Evolutionary conservation across 116 monocot genomes (phyloP).

Genomic region (Cymodocea nodosa): DNA sequence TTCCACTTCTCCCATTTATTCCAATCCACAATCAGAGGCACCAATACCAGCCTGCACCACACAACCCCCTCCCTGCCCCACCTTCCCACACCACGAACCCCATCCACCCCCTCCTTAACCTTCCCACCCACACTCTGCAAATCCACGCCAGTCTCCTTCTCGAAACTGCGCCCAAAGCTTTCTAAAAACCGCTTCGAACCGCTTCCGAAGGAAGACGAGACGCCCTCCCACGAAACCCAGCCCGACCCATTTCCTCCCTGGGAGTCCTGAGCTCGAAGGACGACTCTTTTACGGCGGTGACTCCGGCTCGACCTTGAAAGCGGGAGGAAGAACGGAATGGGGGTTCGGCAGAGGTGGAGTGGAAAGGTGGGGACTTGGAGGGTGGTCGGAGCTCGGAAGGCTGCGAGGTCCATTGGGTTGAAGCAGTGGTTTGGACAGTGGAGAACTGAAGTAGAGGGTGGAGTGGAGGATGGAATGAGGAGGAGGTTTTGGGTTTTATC

Average conservation of each 20-base stretch:
- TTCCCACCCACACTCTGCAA: slow-evolving; percentile 9
- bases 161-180: slow-evolving; percentile 26
- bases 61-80: slow-evolving; percentile 20
- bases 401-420: background rate
- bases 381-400: no score
- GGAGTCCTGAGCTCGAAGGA: slow-evolving; percentile 8
- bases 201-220: slow-evolving; percentile 8
- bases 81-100: slow-evolving; percentile 5
- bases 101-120: slow-evolving; percentile 6
- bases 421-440: background rate
- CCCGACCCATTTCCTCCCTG: slow-evolving; percentile 4
- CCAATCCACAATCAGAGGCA: slow-evolving; percentile 44
- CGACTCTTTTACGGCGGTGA: background rate
- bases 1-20: slow-evolving; percentile 78
- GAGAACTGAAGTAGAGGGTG: background rate
- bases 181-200: slow-evolving; percentile 33
- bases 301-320: background rate
- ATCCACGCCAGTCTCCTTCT: slow-evolving; percentile 58
- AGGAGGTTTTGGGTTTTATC: no score
- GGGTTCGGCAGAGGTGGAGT: background rate
- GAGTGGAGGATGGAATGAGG: background rate
- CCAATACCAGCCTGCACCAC: slow-evolving; percentile 16
- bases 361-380: background rate
- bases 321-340: background rate
- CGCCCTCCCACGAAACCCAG: slow-evolving; percentile 16